A percentile compares a stretch with the other conserved stretches of the same genome.
These are phyloP conservation scores for Podaxis pistillaris DNA, from an alignment of 768 basidiomycete genomes.

Conservation along the genomic window DNA sequence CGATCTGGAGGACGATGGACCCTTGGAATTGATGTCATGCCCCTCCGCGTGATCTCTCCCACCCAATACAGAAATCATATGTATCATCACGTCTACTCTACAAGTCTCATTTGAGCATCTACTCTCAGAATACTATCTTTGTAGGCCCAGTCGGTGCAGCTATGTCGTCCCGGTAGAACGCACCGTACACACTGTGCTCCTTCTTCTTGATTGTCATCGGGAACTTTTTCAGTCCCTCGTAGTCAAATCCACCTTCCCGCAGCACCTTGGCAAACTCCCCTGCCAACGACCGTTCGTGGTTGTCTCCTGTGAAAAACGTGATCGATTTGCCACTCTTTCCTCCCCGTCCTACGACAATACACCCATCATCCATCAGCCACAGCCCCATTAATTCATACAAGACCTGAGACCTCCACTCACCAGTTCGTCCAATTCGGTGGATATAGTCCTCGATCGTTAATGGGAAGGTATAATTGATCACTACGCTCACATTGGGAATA, in stretches of 20 bases:
- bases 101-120: neutral
- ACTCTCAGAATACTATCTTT: slow-evolving; percentile 66
- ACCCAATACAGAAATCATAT: neutral
- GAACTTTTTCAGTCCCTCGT: slow-evolving; percentile 78
- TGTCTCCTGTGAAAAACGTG: slow-evolving; percentile 95
- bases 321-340: slow-evolving; percentile 88
- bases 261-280: slow-evolving; percentile 93
- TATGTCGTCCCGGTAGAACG: slow-evolving; percentile 75
- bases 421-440: slow-evolving; percentile 88
- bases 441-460: slow-evolving; percentile 93
- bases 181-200: slow-evolving; percentile 87
- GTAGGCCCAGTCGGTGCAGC: slow-evolving; percentile 60
- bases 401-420: slow-evolving; percentile 35
- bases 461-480: slow-evolving; percentile 98
- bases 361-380: neutral
- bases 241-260: slow-evolving; percentile 80
- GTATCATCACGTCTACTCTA: neutral
- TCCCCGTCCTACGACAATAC: slow-evolving; percentile 62
- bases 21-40: slow-evolving; percentile 17
- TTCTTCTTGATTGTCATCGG: slow-evolving; percentile 98
- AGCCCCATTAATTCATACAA: neutral
- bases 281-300: slow-evolving; percentile 80
- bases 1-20: neutral
- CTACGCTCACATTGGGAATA: slow-evolving; percentile 92
- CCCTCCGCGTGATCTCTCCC: slow-evolving; percentile 15